Conservation (phyloP, 257 asterid species). For the Gynochthodes officinalis region DNA sequence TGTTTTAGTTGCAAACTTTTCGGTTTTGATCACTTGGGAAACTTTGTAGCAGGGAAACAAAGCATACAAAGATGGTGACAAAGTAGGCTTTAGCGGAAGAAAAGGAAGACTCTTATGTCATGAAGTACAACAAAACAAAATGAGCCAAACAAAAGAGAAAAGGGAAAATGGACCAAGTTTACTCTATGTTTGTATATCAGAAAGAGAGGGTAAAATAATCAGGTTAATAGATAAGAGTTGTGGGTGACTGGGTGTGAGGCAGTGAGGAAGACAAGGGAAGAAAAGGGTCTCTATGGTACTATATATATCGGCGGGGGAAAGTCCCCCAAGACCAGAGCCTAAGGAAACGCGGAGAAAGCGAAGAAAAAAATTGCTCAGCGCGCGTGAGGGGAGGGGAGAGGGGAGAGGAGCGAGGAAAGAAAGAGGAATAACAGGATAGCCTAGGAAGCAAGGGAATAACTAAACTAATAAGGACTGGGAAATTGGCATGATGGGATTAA, state of each 20-base stretch:
- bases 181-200: background rate
- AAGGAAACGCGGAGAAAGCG: slow-evolving; percentile 74
- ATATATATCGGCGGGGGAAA: slow-evolving; percentile 50
- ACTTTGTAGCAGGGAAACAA: slow-evolving; percentile 4
- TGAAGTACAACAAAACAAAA: slow-evolving; percentile 6
- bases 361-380: slow-evolving; percentile 16
- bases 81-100: slow-evolving; percentile 47
- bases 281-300: background rate
- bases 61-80: slow-evolving; percentile 79
- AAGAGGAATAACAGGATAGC: too few relatives aligned
- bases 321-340: slow-evolving; percentile 90
- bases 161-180: background rate
- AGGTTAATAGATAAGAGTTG: background rate
- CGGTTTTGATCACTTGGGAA: background rate
- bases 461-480: too few relatives aligned
- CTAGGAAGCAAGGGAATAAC: too few relatives aligned
- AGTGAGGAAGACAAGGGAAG: too few relatives aligned
- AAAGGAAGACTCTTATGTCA: slow-evolving; percentile 48
- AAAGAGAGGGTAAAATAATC: background rate
- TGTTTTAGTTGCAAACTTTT: slow-evolving; percentile 21
- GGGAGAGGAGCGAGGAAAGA: too few relatives aligned
- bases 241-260: background rate
- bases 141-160: too few relatives aligned
- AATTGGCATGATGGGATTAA: too few relatives aligned
- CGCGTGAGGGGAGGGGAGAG: slow-evolving; percentile 1